Conservation (phyloP, 192 early-diverging fungal genomes). For the Coemansia sp. region DNA sequence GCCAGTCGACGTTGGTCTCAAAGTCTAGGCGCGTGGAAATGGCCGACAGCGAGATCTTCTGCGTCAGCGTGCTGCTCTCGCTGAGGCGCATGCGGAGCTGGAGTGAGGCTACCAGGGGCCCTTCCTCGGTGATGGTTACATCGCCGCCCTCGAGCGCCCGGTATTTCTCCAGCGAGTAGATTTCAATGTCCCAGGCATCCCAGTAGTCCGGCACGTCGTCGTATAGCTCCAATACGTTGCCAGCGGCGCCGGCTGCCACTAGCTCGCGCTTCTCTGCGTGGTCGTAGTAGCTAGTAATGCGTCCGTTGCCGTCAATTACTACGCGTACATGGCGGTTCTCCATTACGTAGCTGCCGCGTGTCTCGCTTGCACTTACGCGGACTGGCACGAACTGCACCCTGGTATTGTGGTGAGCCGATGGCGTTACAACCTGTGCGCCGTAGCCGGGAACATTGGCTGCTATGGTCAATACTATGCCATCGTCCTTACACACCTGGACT, state of each 20-base stretch:
- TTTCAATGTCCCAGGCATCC: slow-evolving; percentile 87
- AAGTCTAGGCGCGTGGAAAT: slow-evolving; percentile 79
- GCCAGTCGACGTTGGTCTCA: slow-evolving; percentile 85
- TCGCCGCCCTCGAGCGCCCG: slow-evolving; percentile 59
- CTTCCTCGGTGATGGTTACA: slow-evolving; percentile 61
- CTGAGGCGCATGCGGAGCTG: slow-evolving; percentile 63
- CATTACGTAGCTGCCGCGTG: slow-evolving; percentile 53
- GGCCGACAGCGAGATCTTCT: slow-evolving; percentile 74
- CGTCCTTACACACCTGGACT: slow-evolving; percentile 13
- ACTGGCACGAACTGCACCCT: slow-evolving; percentile 8
- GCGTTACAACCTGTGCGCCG: not conserved
- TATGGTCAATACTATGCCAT: slow-evolving; percentile 10
- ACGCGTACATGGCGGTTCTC: slow-evolving; percentile 71
- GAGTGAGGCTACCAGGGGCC: slow-evolving; percentile 77
- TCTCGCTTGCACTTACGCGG: slow-evolving; percentile 6
- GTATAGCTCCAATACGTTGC: slow-evolving; percentile 81
- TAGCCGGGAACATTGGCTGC: slow-evolving; percentile 36
- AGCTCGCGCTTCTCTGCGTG: slow-evolving; percentile 52
- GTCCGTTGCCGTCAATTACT: slow-evolving; percentile 70
- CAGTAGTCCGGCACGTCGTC: slow-evolving; percentile 88
- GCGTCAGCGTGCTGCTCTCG: slow-evolving; percentile 63
- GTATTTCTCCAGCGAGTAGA: slow-evolving; percentile 89
- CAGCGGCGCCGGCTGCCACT: slow-evolving; percentile 51
- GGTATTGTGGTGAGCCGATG: not conserved
- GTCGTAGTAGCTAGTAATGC: slow-evolving; percentile 66